Conservation (phyloP, 352 stramenopile species). For the Labyrinthula sp. region DNA sequence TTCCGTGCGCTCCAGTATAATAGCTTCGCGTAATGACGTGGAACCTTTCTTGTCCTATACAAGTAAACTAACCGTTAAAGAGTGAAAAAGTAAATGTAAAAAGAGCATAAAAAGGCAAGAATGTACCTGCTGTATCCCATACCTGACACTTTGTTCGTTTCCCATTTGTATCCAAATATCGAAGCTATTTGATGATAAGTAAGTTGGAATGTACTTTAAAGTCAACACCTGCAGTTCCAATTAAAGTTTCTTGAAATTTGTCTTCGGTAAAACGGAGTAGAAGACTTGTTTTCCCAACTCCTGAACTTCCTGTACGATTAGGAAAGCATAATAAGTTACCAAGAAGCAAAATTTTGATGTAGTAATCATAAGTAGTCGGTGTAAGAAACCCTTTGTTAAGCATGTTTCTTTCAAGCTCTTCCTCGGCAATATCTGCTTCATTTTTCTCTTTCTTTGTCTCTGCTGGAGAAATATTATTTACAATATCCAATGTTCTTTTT, state of each 20-base stretch:
- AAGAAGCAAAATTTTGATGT: constrained; percentile 60
- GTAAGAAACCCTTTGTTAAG: too few species aligned
- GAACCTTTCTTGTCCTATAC: constrained; percentile 73
- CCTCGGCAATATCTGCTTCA: too few species aligned
- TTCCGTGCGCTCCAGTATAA: constrained; percentile 73
- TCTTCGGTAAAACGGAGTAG: constrained; percentile 73
- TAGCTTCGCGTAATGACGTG: constrained; percentile 75
- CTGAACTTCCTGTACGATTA: too few species aligned
- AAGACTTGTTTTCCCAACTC: constrained; percentile 69
- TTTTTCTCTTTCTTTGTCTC: too few species aligned
- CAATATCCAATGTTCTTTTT: constrained; percentile 23
- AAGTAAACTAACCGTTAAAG: too few species aligned
- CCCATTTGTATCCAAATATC: constrained; percentile 49
- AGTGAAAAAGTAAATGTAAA: too few species aligned
- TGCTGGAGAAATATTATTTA: constrained; percentile 27
- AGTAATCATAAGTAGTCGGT: constrained; percentile 21
- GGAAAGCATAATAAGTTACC: too few species aligned
- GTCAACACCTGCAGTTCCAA: constrained; percentile 67
- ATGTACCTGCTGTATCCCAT: constrained; percentile 78
- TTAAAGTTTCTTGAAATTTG: constrained; percentile 61
- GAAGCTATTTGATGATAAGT: constrained; percentile 38
- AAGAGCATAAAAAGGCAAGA: too few species aligned
- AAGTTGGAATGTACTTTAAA: constrained; percentile 71
- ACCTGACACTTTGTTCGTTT: constrained; percentile 63
- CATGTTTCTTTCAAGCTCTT: too few species aligned